These are phyloP conservation scores for Tetrahymena malaccensis DNA, from an alignment of 73 alveolate genomes.

Conservation along the genomic window DNA sequence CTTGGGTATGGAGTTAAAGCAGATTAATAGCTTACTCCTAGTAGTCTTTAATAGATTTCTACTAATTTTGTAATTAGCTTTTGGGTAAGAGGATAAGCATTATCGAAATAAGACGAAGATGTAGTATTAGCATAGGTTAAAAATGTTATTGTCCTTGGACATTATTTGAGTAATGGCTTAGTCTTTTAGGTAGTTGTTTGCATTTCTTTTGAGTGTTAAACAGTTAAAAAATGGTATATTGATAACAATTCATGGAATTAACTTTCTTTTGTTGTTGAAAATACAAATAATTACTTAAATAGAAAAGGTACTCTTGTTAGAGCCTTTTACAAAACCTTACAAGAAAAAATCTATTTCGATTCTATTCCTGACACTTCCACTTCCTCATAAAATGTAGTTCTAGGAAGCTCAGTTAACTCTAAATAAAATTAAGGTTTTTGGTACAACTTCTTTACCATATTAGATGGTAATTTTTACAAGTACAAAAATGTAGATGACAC, in stretches of 20 bases:
- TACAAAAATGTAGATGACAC: not conserved
- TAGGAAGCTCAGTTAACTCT: not conserved
- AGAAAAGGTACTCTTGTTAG: not conserved
- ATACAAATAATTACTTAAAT: not conserved
- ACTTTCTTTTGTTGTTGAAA: not conserved
- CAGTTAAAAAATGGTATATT: not conserved
- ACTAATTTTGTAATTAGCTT: not conserved
- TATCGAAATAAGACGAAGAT: not conserved
- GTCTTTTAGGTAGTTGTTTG: not conserved
- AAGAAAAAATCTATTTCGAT: not conserved
- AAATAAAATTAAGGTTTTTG: not conserved
- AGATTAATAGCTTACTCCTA: not conserved
- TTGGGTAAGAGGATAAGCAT: not conserved
- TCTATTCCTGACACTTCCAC: not conserved
- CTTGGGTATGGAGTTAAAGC: not conserved
- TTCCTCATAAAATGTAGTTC: not conserved
- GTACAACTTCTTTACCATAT: not conserved
- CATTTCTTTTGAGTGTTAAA: not conserved
- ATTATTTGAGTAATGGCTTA: not conserved
- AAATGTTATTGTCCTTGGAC: not conserved
- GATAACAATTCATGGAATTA: not conserved
- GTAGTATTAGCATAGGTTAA: not conserved
- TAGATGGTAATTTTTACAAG: not conserved
- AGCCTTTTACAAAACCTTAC: not conserved
- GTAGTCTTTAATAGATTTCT: not conserved